Conservation (phyloP, 2,329 filamentous ascomycete species). For the Fusarium coffeatum region DNA sequence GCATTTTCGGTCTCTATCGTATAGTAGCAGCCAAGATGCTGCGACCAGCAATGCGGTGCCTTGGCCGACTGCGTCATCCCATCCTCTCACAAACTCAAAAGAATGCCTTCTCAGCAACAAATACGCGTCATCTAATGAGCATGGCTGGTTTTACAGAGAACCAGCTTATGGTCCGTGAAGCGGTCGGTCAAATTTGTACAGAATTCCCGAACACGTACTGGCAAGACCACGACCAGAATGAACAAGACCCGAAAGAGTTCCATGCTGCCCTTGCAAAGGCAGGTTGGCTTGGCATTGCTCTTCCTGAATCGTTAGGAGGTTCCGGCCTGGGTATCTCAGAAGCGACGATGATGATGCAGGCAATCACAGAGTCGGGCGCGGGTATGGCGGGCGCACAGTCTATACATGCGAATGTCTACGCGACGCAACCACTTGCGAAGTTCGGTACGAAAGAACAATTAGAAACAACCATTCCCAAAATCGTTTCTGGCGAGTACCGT, state of each 20-base stretch:
- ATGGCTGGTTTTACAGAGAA: constrained; percentile 77
- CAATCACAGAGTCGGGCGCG: constrained; percentile 80
- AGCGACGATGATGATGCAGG: constrained; percentile 89
- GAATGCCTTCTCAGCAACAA: constrained; percentile 53
- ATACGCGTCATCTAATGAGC: constrained; percentile 69
- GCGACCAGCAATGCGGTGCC: constrained; percentile 6
- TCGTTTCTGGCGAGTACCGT: constrained; percentile 77
- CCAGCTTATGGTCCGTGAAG: constrained; percentile 78
- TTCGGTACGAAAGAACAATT: constrained; percentile 77
- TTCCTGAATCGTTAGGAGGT: constrained; percentile 80
- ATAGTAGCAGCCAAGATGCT: constrained; percentile 14
- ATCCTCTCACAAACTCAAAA: background rate
- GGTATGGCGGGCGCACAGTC: constrained; percentile 78
- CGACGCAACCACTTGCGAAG: constrained; percentile 78
- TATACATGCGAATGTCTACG: constrained; percentile 76
- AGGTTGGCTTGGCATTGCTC: constrained; percentile 84
- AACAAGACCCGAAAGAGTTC: constrained; percentile 78
- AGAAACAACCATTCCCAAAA: constrained; percentile 71
- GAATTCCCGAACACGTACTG: constrained; percentile 81
- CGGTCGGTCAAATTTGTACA: constrained; percentile 74
- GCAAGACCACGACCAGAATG: constrained; percentile 77
- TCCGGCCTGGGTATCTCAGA: constrained; percentile 82
- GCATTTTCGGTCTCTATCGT: background rate
- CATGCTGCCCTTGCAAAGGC: constrained; percentile 79
- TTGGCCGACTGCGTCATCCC: constrained; percentile 29